Evolutionary conservation across 129 eudicot genomes (phyloP).

Genomic region (Arctium minus): DNA sequence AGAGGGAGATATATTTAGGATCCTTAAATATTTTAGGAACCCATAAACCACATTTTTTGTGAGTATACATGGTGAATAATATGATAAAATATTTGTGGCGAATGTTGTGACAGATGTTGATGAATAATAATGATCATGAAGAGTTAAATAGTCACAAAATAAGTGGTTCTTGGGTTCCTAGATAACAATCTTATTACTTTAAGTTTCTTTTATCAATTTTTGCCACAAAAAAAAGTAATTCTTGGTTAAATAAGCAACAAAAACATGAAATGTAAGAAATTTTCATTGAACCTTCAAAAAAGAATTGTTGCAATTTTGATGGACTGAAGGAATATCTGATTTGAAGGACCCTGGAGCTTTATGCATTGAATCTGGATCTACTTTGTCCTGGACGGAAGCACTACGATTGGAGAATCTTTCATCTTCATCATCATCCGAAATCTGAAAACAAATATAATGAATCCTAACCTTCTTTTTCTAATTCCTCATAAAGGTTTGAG

Average conservation of each 20-base stretch:
- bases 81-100: no score
- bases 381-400: conserved; percentile 48
- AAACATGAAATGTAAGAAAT: background rate
- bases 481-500: background rate
- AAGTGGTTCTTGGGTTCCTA: no score
- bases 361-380: conserved; percentile 35
- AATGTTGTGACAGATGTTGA: no score
- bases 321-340: conserved; percentile 39
- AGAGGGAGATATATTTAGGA: no score
- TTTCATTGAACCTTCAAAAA: background rate
- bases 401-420: conserved; percentile 36
- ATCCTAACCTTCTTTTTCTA: background rate
- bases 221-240: background rate
- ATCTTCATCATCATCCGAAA: conserved; percentile 67
- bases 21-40: no score
- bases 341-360: conserved; percentile 39
- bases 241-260: background rate
- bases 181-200: no score
- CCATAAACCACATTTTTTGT: no score
- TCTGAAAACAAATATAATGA: conserved; percentile 21
- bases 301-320: background rate
- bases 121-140: no score
- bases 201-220: background rate
- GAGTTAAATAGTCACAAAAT: no score
- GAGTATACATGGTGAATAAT: no score